phyloP scores from a whole-genome alignment of 2,329 filamentous ascomycete species.

The Fusarium nisikadoi region DNA sequence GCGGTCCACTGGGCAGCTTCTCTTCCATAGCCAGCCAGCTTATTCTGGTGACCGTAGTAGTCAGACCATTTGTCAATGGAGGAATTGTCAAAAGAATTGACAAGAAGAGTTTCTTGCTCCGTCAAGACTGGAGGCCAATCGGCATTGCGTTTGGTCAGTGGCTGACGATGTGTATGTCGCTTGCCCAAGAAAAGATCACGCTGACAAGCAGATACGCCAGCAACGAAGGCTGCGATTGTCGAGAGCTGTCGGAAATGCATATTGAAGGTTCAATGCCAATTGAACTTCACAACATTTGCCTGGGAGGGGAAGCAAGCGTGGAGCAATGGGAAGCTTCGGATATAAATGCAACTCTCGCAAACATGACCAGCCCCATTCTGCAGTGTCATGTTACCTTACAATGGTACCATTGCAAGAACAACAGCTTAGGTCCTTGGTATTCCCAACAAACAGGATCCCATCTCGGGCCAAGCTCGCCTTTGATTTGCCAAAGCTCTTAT shows the following conservation, averaged over 20 bases:
- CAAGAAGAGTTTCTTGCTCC: conserved; percentile 48
- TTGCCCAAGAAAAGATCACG: conserved; percentile 44
- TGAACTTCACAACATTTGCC: neutral
- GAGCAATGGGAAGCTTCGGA: conserved; percentile 1
- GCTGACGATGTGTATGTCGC: conserved; percentile 48
- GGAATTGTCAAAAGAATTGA: conserved; percentile 52
- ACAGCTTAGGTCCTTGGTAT: conserved; percentile 4
- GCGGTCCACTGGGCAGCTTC: conserved; percentile 53
- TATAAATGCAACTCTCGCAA: conserved; percentile 35
- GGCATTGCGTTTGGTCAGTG: conserved; percentile 46
- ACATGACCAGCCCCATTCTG: neutral
- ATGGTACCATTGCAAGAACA: conserved; percentile 24
- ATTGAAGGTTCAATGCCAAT: neutral
- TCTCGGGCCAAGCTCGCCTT: neutral
- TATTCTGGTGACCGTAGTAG: conserved; percentile 54
- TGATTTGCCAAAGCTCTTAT: conserved; percentile 28
- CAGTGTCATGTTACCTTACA: conserved; percentile 31
- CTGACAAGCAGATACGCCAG: conserved; percentile 45
- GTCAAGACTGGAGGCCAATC: conserved; percentile 51
- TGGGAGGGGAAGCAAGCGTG: neutral
- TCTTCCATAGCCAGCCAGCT: conserved; percentile 51
- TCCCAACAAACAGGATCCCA: conserved; percentile 16
- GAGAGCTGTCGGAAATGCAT: conserved; percentile 36
- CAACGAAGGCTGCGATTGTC: conserved; percentile 32
- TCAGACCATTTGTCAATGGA: conserved; percentile 52